Conservation (phyloP, 1,284 basidiomycete genomes). For the Porodaedalea pini region DNA sequence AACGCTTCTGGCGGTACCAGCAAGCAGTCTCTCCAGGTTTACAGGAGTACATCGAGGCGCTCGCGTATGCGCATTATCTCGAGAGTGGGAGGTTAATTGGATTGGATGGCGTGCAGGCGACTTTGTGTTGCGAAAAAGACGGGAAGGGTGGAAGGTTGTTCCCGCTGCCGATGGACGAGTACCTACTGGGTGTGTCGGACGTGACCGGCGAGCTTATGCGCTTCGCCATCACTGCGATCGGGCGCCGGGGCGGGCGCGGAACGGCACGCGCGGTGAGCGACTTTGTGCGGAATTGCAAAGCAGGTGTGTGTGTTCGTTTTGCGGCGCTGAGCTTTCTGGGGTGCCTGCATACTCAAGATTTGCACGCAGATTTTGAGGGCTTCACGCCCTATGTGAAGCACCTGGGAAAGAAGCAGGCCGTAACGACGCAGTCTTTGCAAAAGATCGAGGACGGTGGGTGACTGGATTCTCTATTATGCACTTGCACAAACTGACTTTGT, state of each 20-base stretch:
- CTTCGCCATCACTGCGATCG: slow-evolving; percentile 77
- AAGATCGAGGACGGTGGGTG: slow-evolving; percentile 91
- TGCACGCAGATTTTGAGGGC: slow-evolving; percentile 64
- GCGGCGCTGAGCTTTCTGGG: too few relatives aligned
- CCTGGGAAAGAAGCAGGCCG: slow-evolving; percentile 82
- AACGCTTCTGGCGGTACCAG: slow-evolving; percentile 79
- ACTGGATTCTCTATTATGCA: background rate
- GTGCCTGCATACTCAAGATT: background rate
- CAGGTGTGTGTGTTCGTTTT: slow-evolving; percentile 46
- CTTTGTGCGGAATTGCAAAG: slow-evolving; percentile 79
- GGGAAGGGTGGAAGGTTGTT: slow-evolving; percentile 50
- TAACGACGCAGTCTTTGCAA: slow-evolving; percentile 80
- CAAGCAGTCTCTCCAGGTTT: slow-evolving; percentile 73
- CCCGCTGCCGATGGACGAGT: slow-evolving; percentile 73
- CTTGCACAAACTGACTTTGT: slow-evolving; percentile 2
- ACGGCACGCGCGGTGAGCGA: slow-evolving; percentile 68
- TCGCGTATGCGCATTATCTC: slow-evolving; percentile 88
- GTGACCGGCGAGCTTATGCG: slow-evolving; percentile 98
- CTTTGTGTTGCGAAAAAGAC: slow-evolving; percentile 40
- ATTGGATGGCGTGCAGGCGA: slow-evolving; percentile 63
- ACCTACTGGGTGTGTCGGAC: slow-evolving; percentile 90
- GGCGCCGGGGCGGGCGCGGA: slow-evolving; percentile 65
- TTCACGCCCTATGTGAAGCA: slow-evolving; percentile 68
- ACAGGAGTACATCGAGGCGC: slow-evolving; percentile 92
- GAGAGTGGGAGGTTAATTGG: slow-evolving; percentile 70